Conservation (phyloP, 2,329 filamentous ascomycete genomes). For the Ascocoryne sarcoides region DNA sequence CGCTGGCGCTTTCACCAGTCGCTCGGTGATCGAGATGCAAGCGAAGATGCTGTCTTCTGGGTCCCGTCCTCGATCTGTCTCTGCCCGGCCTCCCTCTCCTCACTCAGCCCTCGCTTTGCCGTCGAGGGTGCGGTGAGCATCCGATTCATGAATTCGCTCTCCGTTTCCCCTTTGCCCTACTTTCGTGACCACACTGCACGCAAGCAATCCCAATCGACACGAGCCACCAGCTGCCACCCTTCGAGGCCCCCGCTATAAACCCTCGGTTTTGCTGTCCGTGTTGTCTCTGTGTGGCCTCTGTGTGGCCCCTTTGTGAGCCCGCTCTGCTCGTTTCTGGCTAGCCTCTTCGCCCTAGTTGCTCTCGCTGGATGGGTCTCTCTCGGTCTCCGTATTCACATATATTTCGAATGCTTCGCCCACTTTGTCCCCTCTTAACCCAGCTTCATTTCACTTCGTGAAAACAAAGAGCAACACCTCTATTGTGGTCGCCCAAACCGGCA, state of each 20-base stretch:
- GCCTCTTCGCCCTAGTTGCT: background rate
- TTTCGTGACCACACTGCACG: no score
- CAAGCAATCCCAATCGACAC: no score
- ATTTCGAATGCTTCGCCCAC: constrained; percentile 19
- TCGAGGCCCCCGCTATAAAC: no score
- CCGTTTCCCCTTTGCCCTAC: background rate
- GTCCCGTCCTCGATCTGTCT: no score
- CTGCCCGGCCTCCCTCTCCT: background rate
- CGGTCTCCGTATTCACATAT: constrained; percentile 22
- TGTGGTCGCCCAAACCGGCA: constrained; percentile 26
- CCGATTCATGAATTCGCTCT: no score
- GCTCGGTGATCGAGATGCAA: constrained; percentile 1
- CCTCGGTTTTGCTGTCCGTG: no score
- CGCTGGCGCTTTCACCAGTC: no score
- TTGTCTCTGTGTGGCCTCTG: no score
- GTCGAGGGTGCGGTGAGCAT: background rate
- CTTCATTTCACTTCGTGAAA: constrained; percentile 11
- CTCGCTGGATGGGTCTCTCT: background rate
- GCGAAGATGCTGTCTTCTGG: background rate
- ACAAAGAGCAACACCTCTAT: constrained; percentile 17
- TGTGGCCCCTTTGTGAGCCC: background rate
- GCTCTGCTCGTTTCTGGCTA: background rate
- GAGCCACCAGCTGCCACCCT: no score
- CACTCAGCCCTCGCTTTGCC: background rate
- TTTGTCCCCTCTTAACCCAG: constrained; percentile 15